Base-by-base conservation (phyloP, 352 stramenopile genomes). In the Globisporangium spinosum region DNA sequence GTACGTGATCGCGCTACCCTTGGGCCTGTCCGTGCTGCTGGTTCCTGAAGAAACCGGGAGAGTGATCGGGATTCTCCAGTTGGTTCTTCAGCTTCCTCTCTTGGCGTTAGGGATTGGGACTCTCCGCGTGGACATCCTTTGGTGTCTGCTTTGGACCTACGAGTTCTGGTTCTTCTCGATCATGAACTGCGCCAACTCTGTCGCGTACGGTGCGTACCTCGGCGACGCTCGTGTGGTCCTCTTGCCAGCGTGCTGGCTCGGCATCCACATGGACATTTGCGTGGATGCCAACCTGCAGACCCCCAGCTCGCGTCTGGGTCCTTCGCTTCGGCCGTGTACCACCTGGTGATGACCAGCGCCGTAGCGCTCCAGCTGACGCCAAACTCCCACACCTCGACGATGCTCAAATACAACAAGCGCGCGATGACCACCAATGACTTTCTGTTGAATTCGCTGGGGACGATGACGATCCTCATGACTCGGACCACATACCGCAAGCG, bases 401-500 rank as follows among this genome's bases (percentile, higher is more conserved):
- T 54, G 0, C 54, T 58, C 34, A 51, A 27, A 10, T 45, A 40
- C 9, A 15, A 17, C 9, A 60, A 58, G 23, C 66, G 23, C 15
- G 9, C 27, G 13, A 67, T 54, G 12, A 53, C 51, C 47, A 58
- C 49, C 7, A 64, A 40, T 5, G 66, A 71, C 35, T 15, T 67
- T 7, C 53, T 71, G 47, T 25, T 62, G 40, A 68, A 68, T 51
- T 55, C 66, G 17, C 25, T 68, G 35, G 9, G 51, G 29, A 71
- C 66, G 15, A 43, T 67, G 7, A 5, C 49, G n/a, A 38, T 68
- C 12, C 35, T 71, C 20, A 68, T 64, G 60, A 4, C 51, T 3
- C 49, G 58, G n/a, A 71, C 47, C 0, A 59, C 66, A 13, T 71
- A 64, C 40, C 66, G 66, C 25, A 71, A 71, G 54, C 34, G 59